Base-by-base conservation (phyloP, 83 land plant species). In the Picea abies region DNA sequence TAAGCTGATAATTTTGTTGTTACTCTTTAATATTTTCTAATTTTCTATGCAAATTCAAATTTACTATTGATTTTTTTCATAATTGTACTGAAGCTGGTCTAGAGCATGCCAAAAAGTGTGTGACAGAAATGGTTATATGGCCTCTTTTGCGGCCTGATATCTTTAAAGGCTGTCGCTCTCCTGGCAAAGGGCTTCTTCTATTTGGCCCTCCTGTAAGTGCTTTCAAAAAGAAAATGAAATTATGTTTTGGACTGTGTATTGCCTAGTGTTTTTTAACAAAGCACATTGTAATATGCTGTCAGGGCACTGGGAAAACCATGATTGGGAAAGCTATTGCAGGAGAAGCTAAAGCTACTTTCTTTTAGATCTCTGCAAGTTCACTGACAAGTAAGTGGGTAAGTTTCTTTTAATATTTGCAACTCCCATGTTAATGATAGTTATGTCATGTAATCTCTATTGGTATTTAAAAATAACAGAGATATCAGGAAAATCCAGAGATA, bases 311-410 rank as follows among this genome's bases (percentile, higher is more conserved):
- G 47, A 97, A 97, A 87, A 97, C 99, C 61, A 97, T 97, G 99
- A 97, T 97, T 71, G 99, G 99, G 14, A 97, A 97, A 87, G 99
- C 99, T n/a, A 97, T 97, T 78, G 99, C 99, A 86, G 99, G 99
- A 84, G 98, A 97, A 88, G 98, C 99, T 17, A 96, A 96, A 85
- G 99, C 99, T 80, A 97, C 99, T 3, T 97, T 97, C 81, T 97
- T 97, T 87, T 97, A 95, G 81, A 97, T 97, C 82, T 97, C 99
- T 89, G 98, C 99, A 65, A 97, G 99, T 84, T 97, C 99, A 25
- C 87, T 97, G 84, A 97, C 99, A 60, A 97, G 99, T 94, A 97
- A 97, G 85, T 97, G 99, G 99, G 99, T 96, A 91, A 63, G 89
- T 80, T 87, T n/a, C 44, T 66, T 2, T 60, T 49, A 32, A 32